phyloP scores from a whole-genome alignment of 345 rosid genomes.

The Raphanus raphanistrum region DNA sequence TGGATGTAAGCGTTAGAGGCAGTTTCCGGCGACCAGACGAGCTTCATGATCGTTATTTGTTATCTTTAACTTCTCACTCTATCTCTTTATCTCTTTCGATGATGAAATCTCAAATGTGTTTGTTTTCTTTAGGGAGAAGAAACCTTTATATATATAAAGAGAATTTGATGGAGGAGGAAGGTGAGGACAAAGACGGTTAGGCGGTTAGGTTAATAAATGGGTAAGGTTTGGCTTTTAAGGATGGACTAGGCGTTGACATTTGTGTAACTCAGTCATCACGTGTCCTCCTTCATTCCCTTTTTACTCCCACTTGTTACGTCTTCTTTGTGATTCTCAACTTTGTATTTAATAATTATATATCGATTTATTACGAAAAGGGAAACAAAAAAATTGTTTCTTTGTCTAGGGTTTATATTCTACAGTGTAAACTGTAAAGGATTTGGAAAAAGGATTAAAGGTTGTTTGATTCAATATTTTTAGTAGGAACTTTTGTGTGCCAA shows the following conservation, averaged over 20 bases:
- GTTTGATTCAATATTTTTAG: not conserved
- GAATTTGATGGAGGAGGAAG: slow-evolving; percentile 16
- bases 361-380: no score
- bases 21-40: slow-evolving; percentile 77
- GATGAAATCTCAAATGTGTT: slow-evolving; percentile 2
- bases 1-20: slow-evolving; percentile 72
- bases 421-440: not conserved
- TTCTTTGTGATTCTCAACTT: not conserved
- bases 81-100: not conserved
- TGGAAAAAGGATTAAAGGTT: not conserved
- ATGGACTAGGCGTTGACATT: slow-evolving; percentile 43
- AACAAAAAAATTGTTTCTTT: no score
- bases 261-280: slow-evolving; percentile 16
- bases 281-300: slow-evolving; percentile 24
- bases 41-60: slow-evolving; percentile 51
- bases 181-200: slow-evolving; percentile 31
- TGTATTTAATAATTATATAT: not conserved
- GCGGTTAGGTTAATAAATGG: slow-evolving; percentile 39
- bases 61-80: not conserved
- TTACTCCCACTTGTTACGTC: slow-evolving; percentile 1
- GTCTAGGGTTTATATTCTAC: not conserved
- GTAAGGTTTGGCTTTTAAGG: slow-evolving; percentile 23
- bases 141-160: slow-evolving; percentile 11
- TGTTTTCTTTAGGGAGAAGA: not conserved
- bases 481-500: not conserved